These are phyloP conservation scores for Corynascus novoguineensis DNA, from an alignment of 495 filamentous ascomycete genomes.

Conservation along the genomic window DNA sequence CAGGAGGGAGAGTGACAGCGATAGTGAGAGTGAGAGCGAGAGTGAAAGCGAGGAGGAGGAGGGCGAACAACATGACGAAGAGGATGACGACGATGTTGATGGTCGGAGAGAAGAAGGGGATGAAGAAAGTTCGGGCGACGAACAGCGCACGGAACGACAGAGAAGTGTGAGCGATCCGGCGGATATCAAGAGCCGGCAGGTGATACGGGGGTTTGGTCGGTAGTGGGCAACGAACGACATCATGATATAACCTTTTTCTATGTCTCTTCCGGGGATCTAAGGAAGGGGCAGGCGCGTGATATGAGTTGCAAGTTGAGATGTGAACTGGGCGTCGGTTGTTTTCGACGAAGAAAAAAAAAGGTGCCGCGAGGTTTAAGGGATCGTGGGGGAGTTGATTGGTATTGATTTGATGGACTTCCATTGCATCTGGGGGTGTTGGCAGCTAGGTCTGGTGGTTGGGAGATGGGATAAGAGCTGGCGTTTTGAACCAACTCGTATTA, in stretches of 20 bases:
- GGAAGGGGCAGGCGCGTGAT: not conserved
- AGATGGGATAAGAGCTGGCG: not conserved
- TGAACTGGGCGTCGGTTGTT: constrained; percentile 4
- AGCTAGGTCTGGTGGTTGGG: constrained; percentile 1
- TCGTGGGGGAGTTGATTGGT: constrained; percentile 3
- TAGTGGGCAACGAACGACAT: not conserved
- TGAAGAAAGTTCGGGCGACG: constrained; percentile 38
- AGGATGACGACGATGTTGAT: constrained; percentile 16
- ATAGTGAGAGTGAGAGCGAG: constrained; percentile 19
- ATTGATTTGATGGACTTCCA: constrained; percentile 8
- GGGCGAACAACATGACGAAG: constrained; percentile 14
- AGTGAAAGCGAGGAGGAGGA: constrained; percentile 6
- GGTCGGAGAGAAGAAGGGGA: constrained; percentile 13
- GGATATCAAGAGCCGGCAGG: constrained; percentile 28
- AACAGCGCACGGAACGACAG: constrained; percentile 47
- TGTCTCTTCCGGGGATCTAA: not conserved
- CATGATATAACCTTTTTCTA: not conserved
- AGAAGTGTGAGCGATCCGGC: constrained; percentile 47
- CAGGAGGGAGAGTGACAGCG: constrained; percentile 12
- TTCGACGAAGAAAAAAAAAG: not conserved
- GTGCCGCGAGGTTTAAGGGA: not conserved
- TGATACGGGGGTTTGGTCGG: constrained; percentile 14
- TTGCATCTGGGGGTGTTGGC: constrained; percentile 11
- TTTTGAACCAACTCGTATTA: not conserved
- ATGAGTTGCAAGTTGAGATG: not conserved